These are phyloP conservation scores for Elongisporangium undulatum DNA, from an alignment of 352 stramenopile species.

Conservation along the genomic window DNA sequence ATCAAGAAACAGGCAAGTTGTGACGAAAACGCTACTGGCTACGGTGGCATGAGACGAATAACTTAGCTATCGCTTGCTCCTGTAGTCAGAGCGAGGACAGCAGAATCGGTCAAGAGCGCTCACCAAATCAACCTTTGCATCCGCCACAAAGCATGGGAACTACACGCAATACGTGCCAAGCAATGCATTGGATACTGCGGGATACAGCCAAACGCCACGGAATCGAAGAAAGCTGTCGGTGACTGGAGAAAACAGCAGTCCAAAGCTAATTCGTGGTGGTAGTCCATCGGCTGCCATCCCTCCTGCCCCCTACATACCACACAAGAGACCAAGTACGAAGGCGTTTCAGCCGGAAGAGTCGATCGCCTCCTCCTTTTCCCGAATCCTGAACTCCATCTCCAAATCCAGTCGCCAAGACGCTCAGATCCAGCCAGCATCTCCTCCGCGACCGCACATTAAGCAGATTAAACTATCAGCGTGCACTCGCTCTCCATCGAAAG, in stretches of 20 bases:
- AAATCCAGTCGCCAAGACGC: constrained; percentile 4
- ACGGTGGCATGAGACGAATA: too few relatives aligned
- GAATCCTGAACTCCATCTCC: constrained; percentile 21
- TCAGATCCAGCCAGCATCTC: background rate
- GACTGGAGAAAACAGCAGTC: background rate
- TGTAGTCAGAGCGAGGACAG: background rate
- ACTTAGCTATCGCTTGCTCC: background rate
- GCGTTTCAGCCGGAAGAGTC: constrained; percentile 5
- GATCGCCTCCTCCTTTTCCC: constrained; percentile 26
- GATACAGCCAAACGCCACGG: background rate
- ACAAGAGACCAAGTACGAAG: background rate
- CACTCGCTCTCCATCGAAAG: background rate
- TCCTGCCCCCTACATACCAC: background rate
- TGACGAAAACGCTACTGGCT: background rate
- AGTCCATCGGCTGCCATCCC: background rate
- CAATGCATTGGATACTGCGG: background rate
- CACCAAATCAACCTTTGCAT: background rate
- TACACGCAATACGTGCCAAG: background rate
- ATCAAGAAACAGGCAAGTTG: constrained; percentile 35
- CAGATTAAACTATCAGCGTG: background rate
- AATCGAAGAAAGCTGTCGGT: background rate
- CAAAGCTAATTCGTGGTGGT: background rate
- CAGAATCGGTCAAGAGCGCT: background rate
- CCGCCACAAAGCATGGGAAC: background rate
- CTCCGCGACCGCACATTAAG: background rate